Evolutionary conservation across 768 basidiomycete genomes (phyloP), one percentile per base, ranked within the genome.

Genomic region (Xanthoconium purpureum): DNA sequence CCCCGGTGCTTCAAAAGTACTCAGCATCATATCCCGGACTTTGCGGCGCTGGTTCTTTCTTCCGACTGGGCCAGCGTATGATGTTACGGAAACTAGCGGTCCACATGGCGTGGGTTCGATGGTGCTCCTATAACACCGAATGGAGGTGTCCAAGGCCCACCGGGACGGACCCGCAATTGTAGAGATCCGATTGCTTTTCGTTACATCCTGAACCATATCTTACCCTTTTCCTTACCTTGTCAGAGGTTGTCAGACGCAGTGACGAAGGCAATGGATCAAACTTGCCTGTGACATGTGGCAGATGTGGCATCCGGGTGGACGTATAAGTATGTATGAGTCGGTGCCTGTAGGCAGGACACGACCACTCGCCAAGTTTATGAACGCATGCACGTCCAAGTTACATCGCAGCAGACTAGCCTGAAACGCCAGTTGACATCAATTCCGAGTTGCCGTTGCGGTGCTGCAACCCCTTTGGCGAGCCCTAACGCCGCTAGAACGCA

Each of bases 21-120:
- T 15, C 43, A 54, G 49, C 44, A 58, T 56, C 57, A 50, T 43
- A 59, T 61, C 61, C 66, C 66, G 68, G 68, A 63, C 68, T 70
- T 69, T 68, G 61, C 66, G 67, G 67, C 33, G 48, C 46, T 51
- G 30, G 24, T 11, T 50, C 50, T 17, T 44, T 43, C 35, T 6
- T 39, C 39, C 47, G 24, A 40, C 48, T 45, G 30, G 40, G 36
- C 30, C 28, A 36, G 28, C 40, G 20, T 52, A 48, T 60, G 49
- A 56, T 59, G 42, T 9, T 12, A 40, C 65, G 67, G 60, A 47
- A 65, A 65, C 43, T 59, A 53, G 57, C 65, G 68, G 56, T 28
- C 12, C 60, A 61, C 63, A 67, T 58, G 64, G 49, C 28, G 24
- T 44, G 40, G 58, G 33, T 63, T 68, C 55, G 56, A 58, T 54